These are phyloP conservation scores for Diaporthe sp. DNA, from an alignment of 2,329 filamentous ascomycete genomes.

Conservation along the genomic window DNA sequence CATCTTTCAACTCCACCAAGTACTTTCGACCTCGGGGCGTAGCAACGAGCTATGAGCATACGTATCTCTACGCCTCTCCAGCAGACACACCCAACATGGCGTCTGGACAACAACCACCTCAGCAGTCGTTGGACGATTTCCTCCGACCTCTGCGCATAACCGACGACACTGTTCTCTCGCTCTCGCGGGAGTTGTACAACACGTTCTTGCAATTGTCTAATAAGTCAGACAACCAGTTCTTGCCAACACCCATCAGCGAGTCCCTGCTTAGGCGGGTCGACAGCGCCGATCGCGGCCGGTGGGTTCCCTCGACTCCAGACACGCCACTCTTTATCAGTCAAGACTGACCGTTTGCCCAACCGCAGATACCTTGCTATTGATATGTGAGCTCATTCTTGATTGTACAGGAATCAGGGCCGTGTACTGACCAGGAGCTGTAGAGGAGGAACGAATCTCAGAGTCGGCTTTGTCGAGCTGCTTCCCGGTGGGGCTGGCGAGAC, in stretches of 20 bases:
- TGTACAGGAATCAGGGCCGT: constrained; percentile 43
- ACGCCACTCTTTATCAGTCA: constrained; percentile 1
- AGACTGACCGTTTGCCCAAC: constrained; percentile 36
- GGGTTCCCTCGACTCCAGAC: constrained; percentile 49
- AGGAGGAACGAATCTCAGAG: constrained; percentile 77
- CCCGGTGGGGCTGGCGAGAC: constrained; percentile 48
- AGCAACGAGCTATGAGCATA: constrained; percentile 26
- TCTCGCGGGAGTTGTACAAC: constrained; percentile 62
- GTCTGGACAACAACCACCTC: constrained; percentile 37
- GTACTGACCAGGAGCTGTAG: constrained; percentile 53
- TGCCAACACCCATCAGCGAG: constrained; percentile 73
- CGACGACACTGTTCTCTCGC: constrained; percentile 56
- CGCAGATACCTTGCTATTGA: constrained; percentile 73
- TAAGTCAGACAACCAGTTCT: constrained; percentile 67
- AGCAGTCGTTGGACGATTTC: constrained; percentile 57
- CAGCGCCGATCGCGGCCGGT: constrained; percentile 60
- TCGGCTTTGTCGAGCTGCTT: constrained; percentile 75
- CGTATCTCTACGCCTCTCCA: constrained; percentile 11
- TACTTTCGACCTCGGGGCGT: neutral
- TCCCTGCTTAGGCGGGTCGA: constrained; percentile 66
- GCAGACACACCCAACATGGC: constrained; percentile 34
- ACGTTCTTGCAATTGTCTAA: constrained; percentile 66
- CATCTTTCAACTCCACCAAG: neutral
- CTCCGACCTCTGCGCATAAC: constrained; percentile 66
- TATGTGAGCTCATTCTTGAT: constrained; percentile 65